Percentiles rank a stretch among this genome's conserved stretches.
phyloP scores from a whole-genome alignment of 140 eudicot species.

The Senecio squalidus region DNA sequence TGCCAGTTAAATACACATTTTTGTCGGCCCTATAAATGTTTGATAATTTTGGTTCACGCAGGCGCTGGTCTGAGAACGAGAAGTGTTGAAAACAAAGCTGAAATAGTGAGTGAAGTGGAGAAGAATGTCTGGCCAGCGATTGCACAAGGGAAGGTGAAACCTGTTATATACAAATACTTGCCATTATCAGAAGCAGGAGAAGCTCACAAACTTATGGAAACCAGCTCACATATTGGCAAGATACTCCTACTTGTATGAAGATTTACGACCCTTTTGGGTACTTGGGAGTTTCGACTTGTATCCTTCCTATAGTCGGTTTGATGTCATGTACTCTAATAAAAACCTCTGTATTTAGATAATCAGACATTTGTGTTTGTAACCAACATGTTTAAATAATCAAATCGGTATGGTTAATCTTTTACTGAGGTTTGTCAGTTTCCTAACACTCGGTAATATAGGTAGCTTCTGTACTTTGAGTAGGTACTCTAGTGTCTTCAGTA shows the following conservation, averaged over 20 bases:
- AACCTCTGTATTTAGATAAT: too few relatives aligned
- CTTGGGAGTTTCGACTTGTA: background rate
- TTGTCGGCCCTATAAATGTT: too few relatives aligned
- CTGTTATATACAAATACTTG: slow-evolving; percentile 44
- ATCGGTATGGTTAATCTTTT: too few relatives aligned
- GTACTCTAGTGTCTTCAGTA: background rate
- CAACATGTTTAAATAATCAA: too few relatives aligned
- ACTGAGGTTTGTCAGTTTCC: too few relatives aligned
- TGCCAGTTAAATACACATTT: too few relatives aligned
- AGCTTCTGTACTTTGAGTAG: too few relatives aligned
- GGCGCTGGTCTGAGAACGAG: slow-evolving; percentile 84
- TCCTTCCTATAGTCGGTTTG: background rate
- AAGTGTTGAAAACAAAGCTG: slow-evolving; percentile 70
- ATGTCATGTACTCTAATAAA: background rate
- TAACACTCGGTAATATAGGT: too few relatives aligned
- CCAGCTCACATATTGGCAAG: slow-evolving; percentile 72
- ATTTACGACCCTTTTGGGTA: background rate
- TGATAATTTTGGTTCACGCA: slow-evolving; percentile 24
- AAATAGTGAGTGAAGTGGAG: slow-evolving; percentile 73
- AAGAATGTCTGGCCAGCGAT: slow-evolving; percentile 86
- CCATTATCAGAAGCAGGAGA: slow-evolving; percentile 68
- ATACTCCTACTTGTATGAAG: slow-evolving; percentile 49
- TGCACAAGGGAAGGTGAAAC: slow-evolving; percentile 55
- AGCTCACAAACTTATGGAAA: slow-evolving; percentile 72
- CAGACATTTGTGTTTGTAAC: too few relatives aligned